Evolutionary conservation across 768 basidiomycete species (phyloP).

Genomic region (Tylopilus subfusipes): DNA sequence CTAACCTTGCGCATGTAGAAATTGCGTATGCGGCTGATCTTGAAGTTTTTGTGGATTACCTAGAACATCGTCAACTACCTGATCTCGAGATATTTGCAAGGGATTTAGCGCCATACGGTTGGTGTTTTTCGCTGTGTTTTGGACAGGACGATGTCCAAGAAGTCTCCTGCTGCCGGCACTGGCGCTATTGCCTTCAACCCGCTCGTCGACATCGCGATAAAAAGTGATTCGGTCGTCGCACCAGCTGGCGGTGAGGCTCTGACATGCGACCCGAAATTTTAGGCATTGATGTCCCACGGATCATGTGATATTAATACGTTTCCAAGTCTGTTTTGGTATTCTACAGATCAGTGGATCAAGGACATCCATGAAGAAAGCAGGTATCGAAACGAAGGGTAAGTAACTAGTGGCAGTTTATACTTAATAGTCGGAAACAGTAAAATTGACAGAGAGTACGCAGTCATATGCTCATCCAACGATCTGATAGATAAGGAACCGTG

Average conservation of each 20-base stretch:
- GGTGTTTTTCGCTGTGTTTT: slow-evolving; percentile 98
- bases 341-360: slow-evolving; percentile 21
- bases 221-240: neutral
- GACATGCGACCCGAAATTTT: slow-evolving; percentile 9
- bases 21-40: slow-evolving; percentile 96
- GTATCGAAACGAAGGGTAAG: slow-evolving; percentile 30
- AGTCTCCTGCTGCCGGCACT: slow-evolving; percentile 95
- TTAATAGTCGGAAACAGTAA: slow-evolving; percentile 16
- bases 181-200: slow-evolving; percentile 96
- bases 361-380: slow-evolving; percentile 19
- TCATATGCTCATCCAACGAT: slow-evolving; percentile 13
- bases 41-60: slow-evolving; percentile 99
- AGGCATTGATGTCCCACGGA: slow-evolving; percentile 9
- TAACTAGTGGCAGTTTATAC: slow-evolving; percentile 25
- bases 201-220: slow-evolving; percentile 65
- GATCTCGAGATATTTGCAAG: neutral
- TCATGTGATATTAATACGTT: slow-evolving; percentile 12
- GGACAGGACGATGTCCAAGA: slow-evolving; percentile 89
- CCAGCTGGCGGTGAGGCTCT: neutral
- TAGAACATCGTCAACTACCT: slow-evolving; percentile 27
- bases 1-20: slow-evolving; percentile 99
- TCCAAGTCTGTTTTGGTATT: slow-evolving; percentile 9
- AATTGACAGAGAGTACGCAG: slow-evolving; percentile 5
- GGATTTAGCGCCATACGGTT: slow-evolving; percentile 49
- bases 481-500: slow-evolving; percentile 3